A percentile compares a stretch with the other conserved stretches of the same genome.
Evolutionary conservation across 2,329 filamentous ascomycete genomes (phyloP).

Genomic region (Fusarium temperatum): DNA sequence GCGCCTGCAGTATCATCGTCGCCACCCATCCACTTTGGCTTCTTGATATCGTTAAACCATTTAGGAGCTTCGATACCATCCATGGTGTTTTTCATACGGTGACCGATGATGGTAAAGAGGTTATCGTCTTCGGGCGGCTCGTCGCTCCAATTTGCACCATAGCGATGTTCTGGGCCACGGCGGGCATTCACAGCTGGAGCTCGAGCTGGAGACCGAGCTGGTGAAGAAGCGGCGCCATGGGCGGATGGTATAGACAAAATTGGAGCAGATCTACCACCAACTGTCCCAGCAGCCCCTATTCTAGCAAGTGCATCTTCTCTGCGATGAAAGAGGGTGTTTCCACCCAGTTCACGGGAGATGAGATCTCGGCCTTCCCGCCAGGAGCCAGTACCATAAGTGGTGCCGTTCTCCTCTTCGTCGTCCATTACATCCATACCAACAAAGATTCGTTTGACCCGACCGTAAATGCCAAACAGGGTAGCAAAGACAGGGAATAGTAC

Average conservation of each 20-base stretch:
- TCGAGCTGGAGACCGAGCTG: constrained; percentile 55
- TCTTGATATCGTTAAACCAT: constrained; percentile 82
- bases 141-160: constrained; percentile 52
- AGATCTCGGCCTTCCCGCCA: constrained; percentile 94
- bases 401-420: constrained; percentile 72
- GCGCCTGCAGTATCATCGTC: constrained; percentile 51
- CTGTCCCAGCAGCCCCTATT: constrained; percentile 39
- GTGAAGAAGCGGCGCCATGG: constrained; percentile 47
- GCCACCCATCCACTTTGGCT: constrained; percentile 82
- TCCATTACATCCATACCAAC: constrained; percentile 80
- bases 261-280: constrained; percentile 52
- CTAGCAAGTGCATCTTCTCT: constrained; percentile 55
- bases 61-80: constrained; percentile 83
- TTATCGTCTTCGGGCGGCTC: constrained; percentile 77
- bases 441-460: constrained; percentile 80
- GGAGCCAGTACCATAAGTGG: constrained; percentile 77
- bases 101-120: constrained; percentile 84
- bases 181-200: constrained; percentile 36
- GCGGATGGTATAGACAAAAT: constrained; percentile 59
- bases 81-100: constrained; percentile 90
- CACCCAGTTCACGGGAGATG: constrained; percentile 85
- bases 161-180: constrained; percentile 42
- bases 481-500: constrained; percentile 86
- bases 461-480: constrained; percentile 89
- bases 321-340: constrained; percentile 64